Conservation (phyloP, 352 stramenopile species). For the Phytopythium montanum region DNA sequence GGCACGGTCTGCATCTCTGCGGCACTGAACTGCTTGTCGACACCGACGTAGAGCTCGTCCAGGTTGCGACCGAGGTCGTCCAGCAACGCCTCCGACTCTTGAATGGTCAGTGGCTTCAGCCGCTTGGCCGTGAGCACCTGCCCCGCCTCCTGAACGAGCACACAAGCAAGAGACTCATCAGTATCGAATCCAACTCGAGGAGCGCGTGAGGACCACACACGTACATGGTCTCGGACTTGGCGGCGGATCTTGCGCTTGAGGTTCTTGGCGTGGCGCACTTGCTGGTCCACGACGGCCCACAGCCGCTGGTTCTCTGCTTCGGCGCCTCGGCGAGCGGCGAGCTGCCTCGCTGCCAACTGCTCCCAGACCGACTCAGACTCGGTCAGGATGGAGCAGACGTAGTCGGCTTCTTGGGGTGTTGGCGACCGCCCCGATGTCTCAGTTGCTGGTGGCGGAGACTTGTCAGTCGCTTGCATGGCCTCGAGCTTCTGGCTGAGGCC, state of each 20-base stretch:
- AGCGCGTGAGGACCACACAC: no score
- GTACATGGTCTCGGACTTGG: conserved; percentile 20
- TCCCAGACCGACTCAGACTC: conserved; percentile 16
- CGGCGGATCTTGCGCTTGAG: conserved; percentile 26
- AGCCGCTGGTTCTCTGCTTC: conserved; percentile 23
- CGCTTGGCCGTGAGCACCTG: conserved; percentile 9
- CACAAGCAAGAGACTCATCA: background rate
- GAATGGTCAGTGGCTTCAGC: conserved; percentile 1
- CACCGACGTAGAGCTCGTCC: conserved; percentile 10
- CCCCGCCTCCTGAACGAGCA: background rate
- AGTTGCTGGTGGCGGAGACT: background rate
- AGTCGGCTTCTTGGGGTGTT: background rate
- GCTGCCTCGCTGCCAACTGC: conserved; percentile 15
- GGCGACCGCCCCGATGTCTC: background rate
- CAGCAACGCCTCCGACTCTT: conserved; percentile 14
- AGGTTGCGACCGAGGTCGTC: conserved; percentile 13
- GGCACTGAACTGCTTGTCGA: conserved; percentile 12
- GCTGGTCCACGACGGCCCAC: conserved; percentile 17
- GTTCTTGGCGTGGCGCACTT: conserved; percentile 21
- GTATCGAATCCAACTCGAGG: background rate
- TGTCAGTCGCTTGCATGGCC: background rate
- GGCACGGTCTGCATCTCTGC: conserved; percentile 11
- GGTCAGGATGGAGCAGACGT: background rate
- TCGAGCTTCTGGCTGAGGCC: background rate
- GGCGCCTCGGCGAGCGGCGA: conserved; percentile 10